A percentile compares a stretch with the other conserved stretches of the same genome.
phyloP scores from a whole-genome alignment of 2,329 filamentous ascomycete genomes.

The Byssoonygena ceratinophila region DNA sequence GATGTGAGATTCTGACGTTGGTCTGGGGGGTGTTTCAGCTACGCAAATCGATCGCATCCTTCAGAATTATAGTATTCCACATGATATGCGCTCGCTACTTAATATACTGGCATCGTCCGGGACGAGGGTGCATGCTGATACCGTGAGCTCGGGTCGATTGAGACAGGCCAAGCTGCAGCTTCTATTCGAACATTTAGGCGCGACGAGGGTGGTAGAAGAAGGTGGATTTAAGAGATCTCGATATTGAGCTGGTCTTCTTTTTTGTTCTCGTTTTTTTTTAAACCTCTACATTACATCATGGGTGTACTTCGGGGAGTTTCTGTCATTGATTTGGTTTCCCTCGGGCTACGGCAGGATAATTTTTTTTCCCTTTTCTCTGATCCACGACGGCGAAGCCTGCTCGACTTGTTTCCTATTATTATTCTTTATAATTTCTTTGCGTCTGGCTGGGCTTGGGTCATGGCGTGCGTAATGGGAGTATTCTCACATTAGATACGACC shows the following conservation, averaged over 20 bases:
- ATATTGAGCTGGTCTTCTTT: background rate
- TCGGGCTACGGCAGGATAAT: background rate
- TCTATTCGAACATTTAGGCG: conserved; percentile 20
- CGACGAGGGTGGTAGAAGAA: conserved; percentile 18
- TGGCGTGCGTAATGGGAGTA: too few species aligned
- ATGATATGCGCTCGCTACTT: conserved; percentile 16
- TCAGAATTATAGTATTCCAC: conserved; percentile 20
- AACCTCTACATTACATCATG: background rate
- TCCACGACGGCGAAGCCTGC: too few species aligned
- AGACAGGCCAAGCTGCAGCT: conserved; percentile 19
- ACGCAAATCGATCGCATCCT: conserved; percentile 22
- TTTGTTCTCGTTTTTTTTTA: background rate
- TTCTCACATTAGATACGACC: too few species aligned
- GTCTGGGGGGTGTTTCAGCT: conserved; percentile 7
- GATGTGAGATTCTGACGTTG: background rate
- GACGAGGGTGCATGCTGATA: conserved; percentile 6
- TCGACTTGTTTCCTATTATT: too few species aligned
- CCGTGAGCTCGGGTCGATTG: conserved; percentile 13
- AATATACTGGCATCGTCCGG: conserved; percentile 7
- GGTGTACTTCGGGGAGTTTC: too few species aligned
- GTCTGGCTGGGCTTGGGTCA: too few species aligned
- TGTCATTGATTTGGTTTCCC: too few species aligned
- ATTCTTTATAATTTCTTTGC: too few species aligned
- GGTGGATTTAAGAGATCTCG: conserved; percentile 7
- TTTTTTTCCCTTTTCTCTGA: background rate